Base-by-base conservation (phyloP, 129 eudicot genomes). In the Tanacetum coccineum region DNA sequence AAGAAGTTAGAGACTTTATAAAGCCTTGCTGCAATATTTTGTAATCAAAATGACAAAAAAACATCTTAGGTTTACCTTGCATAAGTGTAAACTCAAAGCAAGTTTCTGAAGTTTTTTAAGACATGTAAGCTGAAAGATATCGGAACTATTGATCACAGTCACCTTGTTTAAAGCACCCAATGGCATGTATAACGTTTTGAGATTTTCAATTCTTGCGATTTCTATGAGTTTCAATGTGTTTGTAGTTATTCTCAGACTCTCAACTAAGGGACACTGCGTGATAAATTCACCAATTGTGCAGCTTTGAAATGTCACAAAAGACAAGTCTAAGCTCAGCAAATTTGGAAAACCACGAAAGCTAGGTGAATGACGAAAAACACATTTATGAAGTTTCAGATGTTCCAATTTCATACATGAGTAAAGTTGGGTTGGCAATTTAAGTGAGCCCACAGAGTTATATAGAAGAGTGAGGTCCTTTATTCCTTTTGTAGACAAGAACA, bases 291-390 rank as follows among this genome's bases (percentile, higher is more conserved):
- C 47, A 59, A 44, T 14, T 6, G 8, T 13, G 11, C 18, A 20
- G 47, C 13, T 17, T 58, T 5, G 59, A 25, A 45, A 28, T 1
- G 2, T 3, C 11, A 47, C 67, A 3, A 0, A 1, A 30, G 1
- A 0, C 55, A 59, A 44, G 4, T 11, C 36, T 28, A 70, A 70
- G 30, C 75, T 48, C 48, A 46, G 18, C 1, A 70, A 4, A 26
- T 70, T 70, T 59, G 75, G 67, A 59, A 58, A 59, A 65, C 70
- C 58, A 65, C 9, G 10, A 26, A 47, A 25, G 15, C 4, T 47
- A 13, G 70, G 42, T 3, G 17, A 42, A 25, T 15, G 28, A 26
- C 32, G 19, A 20, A 66, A 21, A 49, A n/a, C 14, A 50, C 21
- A 25, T 3, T 9, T 5, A 36, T 10, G 0, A 66, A 66, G 70